A percentile compares a stretch with the other conserved stretches of the same genome.
These are phyloP conservation scores for Singerocomus rubriflavus DNA, from an alignment of 1,284 basidiomycete genomes.

Conservation along the genomic window DNA sequence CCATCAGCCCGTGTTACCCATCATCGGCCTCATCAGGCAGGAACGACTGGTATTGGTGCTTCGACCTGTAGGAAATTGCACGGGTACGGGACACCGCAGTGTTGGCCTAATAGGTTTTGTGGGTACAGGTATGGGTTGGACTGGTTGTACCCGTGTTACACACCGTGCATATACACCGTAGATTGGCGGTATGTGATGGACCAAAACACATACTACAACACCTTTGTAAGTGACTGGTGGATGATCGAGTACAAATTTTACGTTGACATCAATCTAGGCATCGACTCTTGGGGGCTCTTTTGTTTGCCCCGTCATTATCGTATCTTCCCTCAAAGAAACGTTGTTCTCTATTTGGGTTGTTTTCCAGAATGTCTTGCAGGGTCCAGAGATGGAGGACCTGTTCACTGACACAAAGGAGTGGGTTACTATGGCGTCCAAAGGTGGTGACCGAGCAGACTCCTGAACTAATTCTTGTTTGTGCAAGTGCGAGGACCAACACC, in stretches of 20 bases:
- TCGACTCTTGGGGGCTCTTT: constrained; percentile 10
- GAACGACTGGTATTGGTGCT: too few relatives aligned
- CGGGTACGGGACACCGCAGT: too few relatives aligned
- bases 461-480: too few relatives aligned
- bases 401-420: constrained; percentile 36
- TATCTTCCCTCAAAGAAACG: neutral
- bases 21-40: too few relatives aligned
- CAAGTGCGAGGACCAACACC: too few relatives aligned
- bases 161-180: too few relatives aligned
- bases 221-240: constrained; percentile 24
- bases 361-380: constrained; percentile 40
- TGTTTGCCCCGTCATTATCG: constrained; percentile 22
- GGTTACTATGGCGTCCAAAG: constrained; percentile 36
- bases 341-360: constrained; percentile 9
- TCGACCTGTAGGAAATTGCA: too few relatives aligned
- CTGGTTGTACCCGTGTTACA: too few relatives aligned
- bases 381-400: constrained; percentile 31
- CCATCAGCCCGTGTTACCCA: too few relatives aligned
- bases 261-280: constrained; percentile 3
- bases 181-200: too few relatives aligned
- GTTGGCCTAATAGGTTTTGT: too few relatives aligned
- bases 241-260: neutral
- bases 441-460: constrained; percentile 11
- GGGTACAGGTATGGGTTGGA: too few relatives aligned
- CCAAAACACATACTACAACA: constrained; percentile 16